Evolutionary conservation across 331 rosid genomes (phyloP).

Genomic region (Ulmus americana): DNA sequence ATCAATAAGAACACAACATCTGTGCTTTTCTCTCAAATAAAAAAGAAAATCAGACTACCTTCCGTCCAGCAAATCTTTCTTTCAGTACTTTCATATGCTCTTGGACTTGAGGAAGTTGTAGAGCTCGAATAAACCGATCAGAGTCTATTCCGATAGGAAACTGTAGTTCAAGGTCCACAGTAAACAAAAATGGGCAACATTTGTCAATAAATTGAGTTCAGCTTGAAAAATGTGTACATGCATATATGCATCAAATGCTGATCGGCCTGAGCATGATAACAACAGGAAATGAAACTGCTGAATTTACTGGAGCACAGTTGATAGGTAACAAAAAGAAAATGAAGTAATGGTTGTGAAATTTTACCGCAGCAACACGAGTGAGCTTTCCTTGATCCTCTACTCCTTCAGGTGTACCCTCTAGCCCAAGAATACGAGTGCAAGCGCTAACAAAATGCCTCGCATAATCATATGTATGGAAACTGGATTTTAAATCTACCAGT

Average conservation of each 20-base stretch:
- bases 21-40: background rate
- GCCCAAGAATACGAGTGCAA: constrained; percentile 54
- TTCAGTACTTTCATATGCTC: constrained; percentile 68
- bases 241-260: background rate
- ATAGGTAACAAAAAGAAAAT: constrained; percentile 15
- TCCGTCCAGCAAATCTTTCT: constrained; percentile 87
- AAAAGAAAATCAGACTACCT: constrained; percentile 36
- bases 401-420: constrained; percentile 60
- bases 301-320: constrained; percentile 11
- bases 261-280: background rate
- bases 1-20: background rate
- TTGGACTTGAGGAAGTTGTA: constrained; percentile 82
- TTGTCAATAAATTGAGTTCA: constrained; percentile 19
- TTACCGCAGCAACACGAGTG: constrained; percentile 57
- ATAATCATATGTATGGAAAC: constrained; percentile 57
- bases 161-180: constrained; percentile 44
- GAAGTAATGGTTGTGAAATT: constrained; percentile 15
- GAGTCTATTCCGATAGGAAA: constrained; percentile 97
- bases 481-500: constrained; percentile 23
- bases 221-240: constrained; percentile 5
- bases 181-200: constrained; percentile 21
- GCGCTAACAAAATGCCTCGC: constrained; percentile 59
- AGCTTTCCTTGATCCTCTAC: constrained; percentile 62
- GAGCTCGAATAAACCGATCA: constrained; percentile 68
- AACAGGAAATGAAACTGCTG: constrained; percentile 12